Evolutionary conservation across 192 early-diverging fungal species (phyloP).

Genomic region (Backusella parvicylindrica): DNA sequence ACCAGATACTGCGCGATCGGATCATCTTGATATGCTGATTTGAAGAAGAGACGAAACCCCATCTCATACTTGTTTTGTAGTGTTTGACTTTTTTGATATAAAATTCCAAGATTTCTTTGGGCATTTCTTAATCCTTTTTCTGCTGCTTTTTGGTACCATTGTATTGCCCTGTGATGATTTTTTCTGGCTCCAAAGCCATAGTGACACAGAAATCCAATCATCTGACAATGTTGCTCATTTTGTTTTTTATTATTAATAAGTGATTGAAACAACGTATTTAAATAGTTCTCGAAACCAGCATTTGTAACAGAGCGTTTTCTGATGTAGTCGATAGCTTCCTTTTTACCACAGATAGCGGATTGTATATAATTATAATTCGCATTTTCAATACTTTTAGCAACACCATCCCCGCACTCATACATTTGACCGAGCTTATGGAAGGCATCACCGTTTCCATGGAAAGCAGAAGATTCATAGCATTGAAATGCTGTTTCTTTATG

Average conservation of each 20-base stretch:
- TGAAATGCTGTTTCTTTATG: not conserved
- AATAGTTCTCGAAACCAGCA: not conserved
- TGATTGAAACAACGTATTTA: not conserved
- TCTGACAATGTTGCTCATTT: not conserved
- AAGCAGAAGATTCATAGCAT: not conserved
- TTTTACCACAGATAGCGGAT: not conserved
- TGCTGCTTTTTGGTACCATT: not conserved
- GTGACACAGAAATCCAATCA: not conserved
- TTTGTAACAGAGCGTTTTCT: not conserved
- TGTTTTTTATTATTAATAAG: not conserved
- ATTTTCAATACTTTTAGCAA: not conserved
- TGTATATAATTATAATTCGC: not conserved
- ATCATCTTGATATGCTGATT: not conserved
- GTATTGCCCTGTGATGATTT: not conserved
- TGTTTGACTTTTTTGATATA: not conserved
- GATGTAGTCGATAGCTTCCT: not conserved
- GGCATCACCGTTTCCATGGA: not conserved
- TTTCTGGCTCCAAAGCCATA: not conserved
- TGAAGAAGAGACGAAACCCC: not conserved
- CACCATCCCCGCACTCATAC: not conserved
- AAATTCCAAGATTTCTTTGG: not conserved
- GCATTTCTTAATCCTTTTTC: not conserved
- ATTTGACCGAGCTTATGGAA: not conserved
- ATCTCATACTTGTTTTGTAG: not conserved
- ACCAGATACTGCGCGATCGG: not conserved